Evolutionary conservation across 1,284 basidiomycete genomes (phyloP).

Genomic region (Grifola frondosa): DNA sequence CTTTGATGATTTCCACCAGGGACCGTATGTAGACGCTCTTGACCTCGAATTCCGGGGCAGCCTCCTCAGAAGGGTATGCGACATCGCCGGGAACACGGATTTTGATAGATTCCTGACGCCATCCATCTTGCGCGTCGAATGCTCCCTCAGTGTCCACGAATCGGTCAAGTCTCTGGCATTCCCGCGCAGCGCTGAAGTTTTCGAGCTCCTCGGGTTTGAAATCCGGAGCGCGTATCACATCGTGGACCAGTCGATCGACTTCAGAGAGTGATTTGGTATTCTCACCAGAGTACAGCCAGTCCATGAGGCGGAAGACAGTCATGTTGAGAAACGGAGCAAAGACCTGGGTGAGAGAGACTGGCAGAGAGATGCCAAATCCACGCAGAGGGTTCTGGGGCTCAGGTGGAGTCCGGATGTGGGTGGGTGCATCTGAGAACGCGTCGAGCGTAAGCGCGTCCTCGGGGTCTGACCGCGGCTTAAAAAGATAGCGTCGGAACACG

Average conservation of each 20-base stretch:
- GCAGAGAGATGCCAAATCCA: not conserved
- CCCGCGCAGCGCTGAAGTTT: slow-evolving; percentile 13
- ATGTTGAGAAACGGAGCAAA: slow-evolving; percentile 28
- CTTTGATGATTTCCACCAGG: slow-evolving; percentile 13
- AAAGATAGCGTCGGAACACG: slow-evolving; percentile 6
- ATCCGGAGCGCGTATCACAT: slow-evolving; percentile 19
- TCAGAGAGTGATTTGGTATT: slow-evolving; percentile 15
- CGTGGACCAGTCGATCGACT: slow-evolving; percentile 17
- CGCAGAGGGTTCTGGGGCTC: not conserved
- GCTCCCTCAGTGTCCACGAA: not conserved
- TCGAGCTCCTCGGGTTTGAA: slow-evolving; percentile 16
- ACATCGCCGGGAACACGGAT: slow-evolving; percentile 18
- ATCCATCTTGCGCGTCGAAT: slow-evolving; percentile 12
- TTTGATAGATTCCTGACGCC: slow-evolving; percentile 11
- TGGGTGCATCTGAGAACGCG: not conserved
- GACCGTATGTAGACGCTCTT: slow-evolving; percentile 10
- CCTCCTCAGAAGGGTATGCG: slow-evolving; percentile 1
- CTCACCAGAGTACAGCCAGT: slow-evolving; percentile 20
- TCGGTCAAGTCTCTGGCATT: slow-evolving; percentile 16
- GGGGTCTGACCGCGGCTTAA: slow-evolving; percentile 1
- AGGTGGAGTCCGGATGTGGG: not conserved
- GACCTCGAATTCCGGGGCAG: slow-evolving; percentile 9
- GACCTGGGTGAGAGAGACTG: slow-evolving; percentile 1
- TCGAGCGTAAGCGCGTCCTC: slow-evolving; percentile 3
- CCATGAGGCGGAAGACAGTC: slow-evolving; percentile 22